Evolutionary conservation across 2,329 filamentous ascomycete species (phyloP).

Genomic region (Xylaria sp.): DNA sequence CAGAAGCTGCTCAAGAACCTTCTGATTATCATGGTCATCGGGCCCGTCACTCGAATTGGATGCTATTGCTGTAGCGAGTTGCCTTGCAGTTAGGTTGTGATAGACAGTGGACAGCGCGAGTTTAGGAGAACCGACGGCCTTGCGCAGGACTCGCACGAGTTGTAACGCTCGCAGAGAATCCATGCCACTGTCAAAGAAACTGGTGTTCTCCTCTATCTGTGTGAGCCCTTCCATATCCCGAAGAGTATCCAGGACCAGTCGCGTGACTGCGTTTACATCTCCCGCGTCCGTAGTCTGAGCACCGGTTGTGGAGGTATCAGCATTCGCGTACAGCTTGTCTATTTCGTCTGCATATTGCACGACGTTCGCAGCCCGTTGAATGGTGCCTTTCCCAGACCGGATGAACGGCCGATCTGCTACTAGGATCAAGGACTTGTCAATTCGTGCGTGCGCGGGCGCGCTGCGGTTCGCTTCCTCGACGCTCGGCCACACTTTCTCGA

Average conservation of each 20-base stretch:
- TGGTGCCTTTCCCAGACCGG: conserved; percentile 35
- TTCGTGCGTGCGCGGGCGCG: conserved; percentile 32
- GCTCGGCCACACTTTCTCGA: conserved; percentile 35
- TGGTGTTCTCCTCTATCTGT: conserved; percentile 8
- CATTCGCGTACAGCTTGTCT: conserved; percentile 31
- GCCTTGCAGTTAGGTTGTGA: conserved; percentile 19
- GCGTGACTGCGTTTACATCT: background rate
- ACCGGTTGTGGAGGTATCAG: background rate
- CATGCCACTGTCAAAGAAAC: conserved; percentile 25
- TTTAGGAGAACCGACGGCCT: background rate
- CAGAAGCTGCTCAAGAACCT: conserved; percentile 27
- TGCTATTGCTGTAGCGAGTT: conserved; percentile 26
- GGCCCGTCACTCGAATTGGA: background rate
- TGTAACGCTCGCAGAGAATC: conserved; percentile 26
- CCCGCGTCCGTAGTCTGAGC: background rate
- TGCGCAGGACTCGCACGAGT: conserved; percentile 19
- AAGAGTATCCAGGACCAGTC: background rate
- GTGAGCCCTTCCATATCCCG: background rate
- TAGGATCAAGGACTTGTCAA: conserved; percentile 35
- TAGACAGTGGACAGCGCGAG: conserved; percentile 24
- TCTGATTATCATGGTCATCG: conserved; percentile 8
- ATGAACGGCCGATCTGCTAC: conserved; percentile 25
- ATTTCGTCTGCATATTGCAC: conserved; percentile 31
- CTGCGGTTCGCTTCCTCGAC: conserved; percentile 32
- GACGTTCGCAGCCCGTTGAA: conserved; percentile 29